Conservation (phyloP, 345 rosid species). For the Bruguiera sexangula region DNA sequence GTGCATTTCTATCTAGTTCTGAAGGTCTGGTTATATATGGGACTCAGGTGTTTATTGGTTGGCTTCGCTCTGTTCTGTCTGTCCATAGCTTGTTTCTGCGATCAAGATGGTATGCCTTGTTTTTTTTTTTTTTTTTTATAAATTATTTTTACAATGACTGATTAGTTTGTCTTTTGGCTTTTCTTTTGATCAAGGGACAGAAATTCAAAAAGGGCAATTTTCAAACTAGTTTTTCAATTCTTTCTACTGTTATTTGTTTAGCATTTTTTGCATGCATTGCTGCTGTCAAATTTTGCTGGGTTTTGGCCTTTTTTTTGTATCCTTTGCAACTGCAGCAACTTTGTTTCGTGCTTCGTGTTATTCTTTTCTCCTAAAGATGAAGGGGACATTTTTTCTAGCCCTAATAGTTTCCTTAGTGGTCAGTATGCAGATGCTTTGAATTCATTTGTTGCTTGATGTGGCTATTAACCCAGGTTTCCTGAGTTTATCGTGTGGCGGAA, state of each 20-base stretch:
- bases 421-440: not conserved
- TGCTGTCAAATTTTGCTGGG: not conserved
- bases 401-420: not conserved
- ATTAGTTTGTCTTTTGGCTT: too few species aligned
- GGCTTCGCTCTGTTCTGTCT: slow-evolving; percentile 38
- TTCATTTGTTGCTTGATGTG: slow-evolving; percentile 5
- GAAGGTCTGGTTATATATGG: slow-evolving; percentile 36
- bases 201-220: too few species aligned
- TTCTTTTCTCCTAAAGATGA: not conserved
- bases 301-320: not conserved
- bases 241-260: not conserved
- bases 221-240: too few species aligned
- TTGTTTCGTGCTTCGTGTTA: not conserved
- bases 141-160: too few species aligned
- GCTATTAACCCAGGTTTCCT: slow-evolving; percentile 59
- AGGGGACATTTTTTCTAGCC: not conserved
- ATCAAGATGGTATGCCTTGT: slow-evolving; percentile 54
- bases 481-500: slow-evolving; percentile 79
- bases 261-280: not conserved
- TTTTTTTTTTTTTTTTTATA: not conserved
- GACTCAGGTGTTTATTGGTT: slow-evolving; percentile 37
- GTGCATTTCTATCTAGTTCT: not conserved
- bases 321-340: not conserved
- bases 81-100: slow-evolving; percentile 40
- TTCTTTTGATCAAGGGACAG: too few species aligned